Conservation (phyloP, 1,284 basidiomycete genomes). For the Marasmius tenuissimus region DNA sequence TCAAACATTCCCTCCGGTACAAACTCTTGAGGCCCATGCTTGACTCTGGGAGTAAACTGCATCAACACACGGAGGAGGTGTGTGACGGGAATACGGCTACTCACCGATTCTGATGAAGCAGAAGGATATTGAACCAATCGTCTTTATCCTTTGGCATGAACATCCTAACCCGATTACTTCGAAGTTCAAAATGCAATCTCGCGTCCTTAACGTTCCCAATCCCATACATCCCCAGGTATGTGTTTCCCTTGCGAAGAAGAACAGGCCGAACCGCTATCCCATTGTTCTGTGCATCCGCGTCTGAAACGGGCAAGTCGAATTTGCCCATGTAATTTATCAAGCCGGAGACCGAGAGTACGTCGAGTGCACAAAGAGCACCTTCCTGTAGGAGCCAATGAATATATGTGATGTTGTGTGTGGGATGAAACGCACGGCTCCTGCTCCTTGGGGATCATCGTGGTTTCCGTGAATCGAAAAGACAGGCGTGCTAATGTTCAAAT, state of each 20-base stretch:
- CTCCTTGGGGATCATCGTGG: constrained; percentile 98
- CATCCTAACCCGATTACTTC: constrained; percentile 94
- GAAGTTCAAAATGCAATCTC: constrained; percentile 93
- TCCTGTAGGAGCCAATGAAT: constrained; percentile 50
- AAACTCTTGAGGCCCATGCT: constrained; percentile 89
- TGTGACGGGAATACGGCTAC: constrained; percentile 19
- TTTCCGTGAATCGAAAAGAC: constrained; percentile 99
- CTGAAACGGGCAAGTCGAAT: constrained; percentile 65
- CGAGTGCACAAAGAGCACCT: constrained; percentile 93
- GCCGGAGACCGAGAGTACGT: constrained; percentile 92
- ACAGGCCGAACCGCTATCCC: constrained; percentile 92
- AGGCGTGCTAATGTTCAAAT: constrained; percentile 92
- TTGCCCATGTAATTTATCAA: constrained; percentile 98
- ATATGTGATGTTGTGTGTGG: background rate
- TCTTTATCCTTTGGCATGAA: constrained; percentile 90
- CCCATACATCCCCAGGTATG: constrained; percentile 88
- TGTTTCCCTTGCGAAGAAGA: constrained; percentile 86
- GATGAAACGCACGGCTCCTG: constrained; percentile 68
- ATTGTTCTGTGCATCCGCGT: constrained; percentile 63
- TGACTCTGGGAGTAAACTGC: constrained; percentile 58
- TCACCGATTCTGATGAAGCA: constrained; percentile 96
- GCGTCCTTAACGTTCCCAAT: constrained; percentile 97
- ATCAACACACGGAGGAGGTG: background rate
- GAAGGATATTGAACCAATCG: constrained; percentile 93
- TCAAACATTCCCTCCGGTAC: constrained; percentile 98